Base-by-base conservation (phyloP, 2,329 filamentous ascomycete genomes). In the Elsinoe ampelina region DNA sequence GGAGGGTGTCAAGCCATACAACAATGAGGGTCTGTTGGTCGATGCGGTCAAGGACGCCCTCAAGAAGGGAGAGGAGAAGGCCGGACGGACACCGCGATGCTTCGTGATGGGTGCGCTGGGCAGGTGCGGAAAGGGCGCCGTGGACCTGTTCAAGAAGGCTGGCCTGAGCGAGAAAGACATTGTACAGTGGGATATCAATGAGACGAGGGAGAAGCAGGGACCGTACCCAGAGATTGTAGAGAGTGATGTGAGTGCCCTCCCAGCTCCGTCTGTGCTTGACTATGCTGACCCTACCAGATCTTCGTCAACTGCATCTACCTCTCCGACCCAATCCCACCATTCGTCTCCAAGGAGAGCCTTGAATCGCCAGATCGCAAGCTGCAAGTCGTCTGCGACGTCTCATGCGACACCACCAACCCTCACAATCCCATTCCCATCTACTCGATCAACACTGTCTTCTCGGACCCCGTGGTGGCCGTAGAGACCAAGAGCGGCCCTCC, bases 301-400 rank as follows among this genome's bases (percentile, higher is more conserved):
- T 78, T 76, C 63, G 78, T 93, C 70, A 95, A 93, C 77, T 90
- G 86, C 80, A 92, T 95, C 70, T 95, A 95, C 74, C 83, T 96
- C 41, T 82, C 78, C 60, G 77, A 82, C 63, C 81, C 85, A 69
- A 91, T 93, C 63, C 86, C 88, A 22, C 86, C 86, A 34, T 96
- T 96, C 69, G 80, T 95, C 67, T 84, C 87, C 71, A 68, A 77
- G 59, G 80, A 87, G 63, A 83, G 80, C 54, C 81, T 95, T 57
- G 78, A 83, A 61, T 74, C 78, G 39, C 76, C 85, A 2, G 78
- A 78, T 64, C 85, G 92, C 68, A 86, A 84, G 67, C 80, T 96
- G 55, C 82, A 59, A 45, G 69, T 71, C 30, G 68, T 95, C 60
- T 89, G 86, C 71, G 89, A 95, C 67, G 87, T 93, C 61, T 81